These are phyloP conservation scores for Mercurialis annua DNA, from an alignment of 345 rosid genomes.

Conservation along the genomic window DNA sequence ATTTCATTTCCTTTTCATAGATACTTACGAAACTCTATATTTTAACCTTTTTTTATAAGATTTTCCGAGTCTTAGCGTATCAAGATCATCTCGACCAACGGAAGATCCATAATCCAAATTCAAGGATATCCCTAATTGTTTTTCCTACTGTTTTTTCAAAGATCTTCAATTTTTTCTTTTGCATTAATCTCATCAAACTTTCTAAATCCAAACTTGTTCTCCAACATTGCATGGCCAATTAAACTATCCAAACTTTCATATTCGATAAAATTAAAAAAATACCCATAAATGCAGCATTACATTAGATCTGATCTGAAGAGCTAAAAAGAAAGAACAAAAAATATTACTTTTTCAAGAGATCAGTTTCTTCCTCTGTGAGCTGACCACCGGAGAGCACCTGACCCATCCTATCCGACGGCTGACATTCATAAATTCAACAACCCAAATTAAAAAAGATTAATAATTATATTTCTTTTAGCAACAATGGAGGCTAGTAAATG, in stretches of 20 bases:
- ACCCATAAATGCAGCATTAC: not conserved
- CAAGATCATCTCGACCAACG: too few relatives aligned
- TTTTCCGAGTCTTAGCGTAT: too few relatives aligned
- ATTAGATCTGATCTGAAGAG: slow-evolving; percentile 21
- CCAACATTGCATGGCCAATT: too few relatives aligned
- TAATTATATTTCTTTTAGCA: not conserved
- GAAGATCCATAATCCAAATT: too few relatives aligned
- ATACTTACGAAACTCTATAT: too few relatives aligned
- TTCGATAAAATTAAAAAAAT: not conserved
- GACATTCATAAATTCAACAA: not conserved
- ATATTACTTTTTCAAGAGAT: slow-evolving; percentile 22
- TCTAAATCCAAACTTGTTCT: too few relatives aligned
- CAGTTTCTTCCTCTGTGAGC: slow-evolving; percentile 27
- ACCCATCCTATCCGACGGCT: slow-evolving; percentile 26
- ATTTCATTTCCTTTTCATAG: too few relatives aligned
- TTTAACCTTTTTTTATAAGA: too few relatives aligned
- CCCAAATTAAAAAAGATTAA: not conserved
- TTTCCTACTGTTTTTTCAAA: too few relatives aligned
- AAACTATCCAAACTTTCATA: not conserved
- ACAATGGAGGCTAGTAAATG: not conserved
- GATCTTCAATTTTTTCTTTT: too few relatives aligned
- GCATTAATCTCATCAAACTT: not conserved
- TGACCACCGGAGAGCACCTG: slow-evolving; percentile 29
- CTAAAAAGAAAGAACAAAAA: not conserved
- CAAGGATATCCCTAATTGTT: too few relatives aligned